A percentile compares a stretch with the other conserved stretches of the same genome.
phyloP scores from a whole-genome alignment of 495 filamentous ascomycete species.

The Penicillium odoratum region DNA sequence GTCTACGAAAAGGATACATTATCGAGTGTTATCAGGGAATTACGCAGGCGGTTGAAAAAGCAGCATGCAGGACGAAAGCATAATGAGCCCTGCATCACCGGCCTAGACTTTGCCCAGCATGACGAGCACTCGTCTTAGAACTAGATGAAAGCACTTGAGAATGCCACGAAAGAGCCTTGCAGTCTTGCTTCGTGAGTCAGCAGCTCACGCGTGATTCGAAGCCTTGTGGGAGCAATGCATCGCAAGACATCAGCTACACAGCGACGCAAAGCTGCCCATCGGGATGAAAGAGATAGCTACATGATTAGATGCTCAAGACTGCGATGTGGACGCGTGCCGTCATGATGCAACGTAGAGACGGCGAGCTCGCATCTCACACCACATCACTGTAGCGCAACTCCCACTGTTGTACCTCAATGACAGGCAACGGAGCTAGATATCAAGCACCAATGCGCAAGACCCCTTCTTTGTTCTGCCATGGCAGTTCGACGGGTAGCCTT shows the following conservation, averaged over 20 bases:
- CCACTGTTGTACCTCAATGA: background rate
- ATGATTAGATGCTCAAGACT: background rate
- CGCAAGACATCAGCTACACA: slow-evolving; percentile 1
- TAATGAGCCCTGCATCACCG: too few relatives aligned
- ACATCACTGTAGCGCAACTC: background rate
- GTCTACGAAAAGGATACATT: too few relatives aligned
- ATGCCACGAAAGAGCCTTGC: background rate
- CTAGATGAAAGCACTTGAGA: too few relatives aligned
- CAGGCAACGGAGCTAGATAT: slow-evolving; percentile 1
- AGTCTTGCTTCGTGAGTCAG: slow-evolving; percentile 1
- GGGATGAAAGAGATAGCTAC: background rate
- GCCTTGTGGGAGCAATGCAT: background rate
- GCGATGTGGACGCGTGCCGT: background rate
- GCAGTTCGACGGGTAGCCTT: slow-evolving; percentile 3
- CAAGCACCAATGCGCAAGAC: background rate
- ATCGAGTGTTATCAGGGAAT: too few relatives aligned
- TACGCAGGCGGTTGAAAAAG: too few relatives aligned
- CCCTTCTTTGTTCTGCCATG: background rate
- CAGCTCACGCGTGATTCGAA: slow-evolving; percentile 1
- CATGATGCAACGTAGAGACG: slow-evolving; percentile 3
- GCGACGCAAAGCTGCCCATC: background rate
- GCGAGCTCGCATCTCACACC: slow-evolving; percentile 2
- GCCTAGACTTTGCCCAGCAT: too few relatives aligned
- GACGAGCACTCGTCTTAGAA: too few relatives aligned
- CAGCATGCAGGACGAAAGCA: too few relatives aligned